A percentile compares a stretch with the other conserved stretches of the same genome.
phyloP scores from a whole-genome alignment of 257 asterid genomes.

The Scutellaria minor region DNA sequence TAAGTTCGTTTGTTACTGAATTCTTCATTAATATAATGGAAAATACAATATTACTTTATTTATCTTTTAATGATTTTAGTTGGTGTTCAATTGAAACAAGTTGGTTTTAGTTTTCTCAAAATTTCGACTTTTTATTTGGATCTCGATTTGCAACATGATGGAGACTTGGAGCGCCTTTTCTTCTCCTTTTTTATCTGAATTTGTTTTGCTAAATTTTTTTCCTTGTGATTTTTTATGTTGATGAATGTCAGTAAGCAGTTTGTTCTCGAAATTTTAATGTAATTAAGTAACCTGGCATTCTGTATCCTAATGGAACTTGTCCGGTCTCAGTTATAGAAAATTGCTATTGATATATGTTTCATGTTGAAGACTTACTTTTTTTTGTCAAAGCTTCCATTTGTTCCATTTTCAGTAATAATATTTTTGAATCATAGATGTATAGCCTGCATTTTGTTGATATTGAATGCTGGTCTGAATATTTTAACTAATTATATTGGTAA shows the following conservation, averaged over 20 bases:
- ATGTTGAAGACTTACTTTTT: constrained; percentile 10
- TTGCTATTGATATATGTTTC: constrained; percentile 13
- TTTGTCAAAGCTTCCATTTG: background rate
- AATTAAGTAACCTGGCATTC: constrained; percentile 20
- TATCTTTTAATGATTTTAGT: constrained; percentile 8
- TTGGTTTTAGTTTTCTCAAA: constrained; percentile 19
- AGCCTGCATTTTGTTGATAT: constrained; percentile 17
- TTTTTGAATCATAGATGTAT: background rate
- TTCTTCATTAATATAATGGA: background rate
- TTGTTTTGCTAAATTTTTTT: constrained; percentile 3
- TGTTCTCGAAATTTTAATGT: constrained; percentile 31
- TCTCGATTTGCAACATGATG: constrained; percentile 44
- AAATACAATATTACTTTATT: background rate
- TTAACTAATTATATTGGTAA: background rate
- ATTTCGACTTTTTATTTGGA: constrained; percentile 29
- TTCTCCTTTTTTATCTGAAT: constrained; percentile 22
- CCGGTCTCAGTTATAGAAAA: constrained; percentile 26
- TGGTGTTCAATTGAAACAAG: constrained; percentile 18
- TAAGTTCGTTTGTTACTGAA: constrained; percentile 2
- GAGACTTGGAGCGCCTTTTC: constrained; percentile 25
- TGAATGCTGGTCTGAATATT: constrained; percentile 10
- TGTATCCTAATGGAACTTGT: constrained; percentile 32
- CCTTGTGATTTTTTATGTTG: background rate
- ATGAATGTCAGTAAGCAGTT: constrained; percentile 35
- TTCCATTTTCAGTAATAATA: background rate